A percentile compares a stretch with the other conserved stretches of the same genome.
Evolutionary conservation across 2,329 filamentous ascomycete species (phyloP).

Genomic region (Neodidymelliopsis sp.): DNA sequence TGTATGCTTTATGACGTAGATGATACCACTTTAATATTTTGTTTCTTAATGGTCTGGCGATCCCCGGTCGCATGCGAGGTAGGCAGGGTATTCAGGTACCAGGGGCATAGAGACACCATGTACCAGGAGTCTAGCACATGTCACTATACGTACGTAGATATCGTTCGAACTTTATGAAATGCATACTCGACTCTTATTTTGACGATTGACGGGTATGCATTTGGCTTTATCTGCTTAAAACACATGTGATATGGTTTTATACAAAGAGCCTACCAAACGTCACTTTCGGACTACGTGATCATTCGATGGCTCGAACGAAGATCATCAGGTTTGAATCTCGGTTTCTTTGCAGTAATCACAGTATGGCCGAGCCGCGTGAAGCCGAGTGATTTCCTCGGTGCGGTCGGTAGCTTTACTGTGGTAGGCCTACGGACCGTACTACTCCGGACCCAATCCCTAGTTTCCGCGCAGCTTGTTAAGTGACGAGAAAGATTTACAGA

Average conservation of each 20-base stretch:
- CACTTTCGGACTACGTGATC: too few relatives aligned
- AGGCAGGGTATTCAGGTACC: not conserved
- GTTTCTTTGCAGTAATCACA: too few relatives aligned
- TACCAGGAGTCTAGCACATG: slow-evolving; percentile 1
- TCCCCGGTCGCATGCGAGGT: not conserved
- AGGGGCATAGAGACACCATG: not conserved
- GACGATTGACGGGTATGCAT: too few relatives aligned
- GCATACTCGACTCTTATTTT: too few relatives aligned
- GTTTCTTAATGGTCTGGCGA: not conserved
- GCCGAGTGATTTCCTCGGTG: not conserved
- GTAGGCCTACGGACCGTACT: slow-evolving; percentile 6
- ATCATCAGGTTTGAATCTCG: not conserved
- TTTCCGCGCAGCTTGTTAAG: slow-evolving; percentile 2
- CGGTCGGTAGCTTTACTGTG: slow-evolving; percentile 11
- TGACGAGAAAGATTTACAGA: not conserved
- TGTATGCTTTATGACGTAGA: slow-evolving; percentile 17
- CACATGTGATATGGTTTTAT: too few relatives aligned
- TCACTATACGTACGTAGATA: slow-evolving; percentile 11
- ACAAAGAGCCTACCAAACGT: not conserved
- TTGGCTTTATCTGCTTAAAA: too few relatives aligned
- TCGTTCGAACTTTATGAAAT: slow-evolving; percentile 1
- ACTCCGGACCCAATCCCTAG: slow-evolving; percentile 17
- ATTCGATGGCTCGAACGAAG: not conserved
- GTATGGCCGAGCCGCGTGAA: not conserved
- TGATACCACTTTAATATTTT: slow-evolving; percentile 3